Conservation (phyloP, 179 eudicot species). For the Corrigiola litoralis region DNA sequence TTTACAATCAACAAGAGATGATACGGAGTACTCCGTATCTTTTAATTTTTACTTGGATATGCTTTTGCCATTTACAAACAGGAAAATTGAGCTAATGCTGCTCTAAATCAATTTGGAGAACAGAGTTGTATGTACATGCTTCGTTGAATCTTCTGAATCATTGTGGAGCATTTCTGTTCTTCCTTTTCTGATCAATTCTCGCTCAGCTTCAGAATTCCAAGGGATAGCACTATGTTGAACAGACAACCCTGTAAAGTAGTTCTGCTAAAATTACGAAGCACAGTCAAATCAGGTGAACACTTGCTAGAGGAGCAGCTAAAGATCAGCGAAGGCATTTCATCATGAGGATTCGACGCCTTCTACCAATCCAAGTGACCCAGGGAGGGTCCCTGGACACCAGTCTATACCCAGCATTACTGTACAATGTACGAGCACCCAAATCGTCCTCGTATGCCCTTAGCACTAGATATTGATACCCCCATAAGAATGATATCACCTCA, state of each 20-base stretch:
- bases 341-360: constrained; percentile 78
- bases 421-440: constrained; percentile 65
- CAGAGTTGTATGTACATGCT: not conserved
- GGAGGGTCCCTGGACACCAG: constrained; percentile 64
- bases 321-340: constrained; percentile 24
- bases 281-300: too few species aligned
- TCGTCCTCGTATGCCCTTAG: constrained; percentile 88
- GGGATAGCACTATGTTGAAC: too few species aligned
- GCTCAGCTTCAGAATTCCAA: too few species aligned
- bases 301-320: not conserved
- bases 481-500: constrained; percentile 45
- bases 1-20: not conserved
- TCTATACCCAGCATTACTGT: constrained; percentile 73
- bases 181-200: not conserved
- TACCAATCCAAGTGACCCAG: constrained; percentile 73
- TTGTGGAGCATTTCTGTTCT: not conserved
- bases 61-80: not conserved
- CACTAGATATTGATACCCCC: constrained; percentile 70
- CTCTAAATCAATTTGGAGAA: not conserved
- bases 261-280: too few species aligned
- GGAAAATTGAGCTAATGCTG: not conserved
- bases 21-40: not conserved
- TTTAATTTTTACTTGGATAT: not conserved
- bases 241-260: too few species aligned
- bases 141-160: too few species aligned